Evolutionary conservation across 345 rosid genomes (phyloP).

Genomic region (Populus davidiana): DNA sequence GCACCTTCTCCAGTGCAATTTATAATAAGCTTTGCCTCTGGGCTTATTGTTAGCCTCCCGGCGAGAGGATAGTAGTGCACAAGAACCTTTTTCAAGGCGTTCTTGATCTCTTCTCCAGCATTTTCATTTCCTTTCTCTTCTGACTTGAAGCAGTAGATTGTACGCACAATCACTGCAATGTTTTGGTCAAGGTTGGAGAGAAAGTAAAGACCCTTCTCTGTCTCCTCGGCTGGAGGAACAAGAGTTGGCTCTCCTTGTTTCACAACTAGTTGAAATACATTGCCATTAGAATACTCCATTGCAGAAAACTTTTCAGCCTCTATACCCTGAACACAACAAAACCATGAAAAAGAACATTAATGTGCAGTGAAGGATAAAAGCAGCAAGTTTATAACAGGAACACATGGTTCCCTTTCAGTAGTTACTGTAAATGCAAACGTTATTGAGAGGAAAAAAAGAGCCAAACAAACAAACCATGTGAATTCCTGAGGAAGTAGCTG

Average conservation of each 20-base stretch:
- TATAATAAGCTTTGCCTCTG: conserved; percentile 67
- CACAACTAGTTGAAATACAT: conserved; percentile 46
- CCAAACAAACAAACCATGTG: conserved; percentile 5
- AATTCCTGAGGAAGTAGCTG: conserved; percentile 2
- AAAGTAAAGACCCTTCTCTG: conserved; percentile 72
- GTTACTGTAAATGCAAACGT: conserved; percentile 1
- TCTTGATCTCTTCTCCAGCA: conserved; percentile 55
- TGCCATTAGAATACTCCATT: conserved; percentile 52
- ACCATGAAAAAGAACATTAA: background rate
- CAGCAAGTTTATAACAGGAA: background rate
- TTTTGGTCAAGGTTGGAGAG: conserved; percentile 92
- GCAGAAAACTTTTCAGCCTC: conserved; percentile 33
- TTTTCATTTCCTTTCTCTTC: conserved; percentile 57
- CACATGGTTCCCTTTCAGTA: background rate
- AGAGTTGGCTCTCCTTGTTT: conserved; percentile 52
- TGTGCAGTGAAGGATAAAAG: background rate
- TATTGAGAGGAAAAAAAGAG: background rate
- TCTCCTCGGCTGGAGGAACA: conserved; percentile 63
- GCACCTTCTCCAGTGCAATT: conserved; percentile 81
- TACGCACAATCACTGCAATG: conserved; percentile 71
- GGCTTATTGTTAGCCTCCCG: conserved; percentile 38
- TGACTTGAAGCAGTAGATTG: conserved; percentile 79
- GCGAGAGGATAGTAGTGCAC: conserved; percentile 82
- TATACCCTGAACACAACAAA: conserved; percentile 38
- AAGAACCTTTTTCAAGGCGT: conserved; percentile 71